Evolutionary conservation across 2,329 filamentous ascomycete species (phyloP), one percentile per base, ranked within the genome.

Genomic region (Pyricularia sp.): DNA sequence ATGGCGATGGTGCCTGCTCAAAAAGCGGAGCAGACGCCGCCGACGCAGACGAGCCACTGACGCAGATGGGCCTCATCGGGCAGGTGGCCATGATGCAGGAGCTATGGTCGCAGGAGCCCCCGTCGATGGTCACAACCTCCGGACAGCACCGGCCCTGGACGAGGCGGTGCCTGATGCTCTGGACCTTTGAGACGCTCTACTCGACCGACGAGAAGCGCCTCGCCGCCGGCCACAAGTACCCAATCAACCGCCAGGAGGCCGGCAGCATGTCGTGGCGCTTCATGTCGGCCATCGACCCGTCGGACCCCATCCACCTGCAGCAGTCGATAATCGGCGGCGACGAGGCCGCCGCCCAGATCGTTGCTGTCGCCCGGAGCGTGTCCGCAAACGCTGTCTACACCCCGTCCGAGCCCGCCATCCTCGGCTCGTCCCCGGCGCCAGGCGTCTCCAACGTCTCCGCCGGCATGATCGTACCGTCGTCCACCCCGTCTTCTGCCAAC

Each of bases 11-110:
- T 66, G 69, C 33, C 33, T 14, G 3, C 20, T 50, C 20, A n/a
- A n/a, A 72, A 12, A 71, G 70, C n/a, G 71, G 70, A 31, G 69
- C 72, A 55, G 69, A 70, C 7, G 66, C 70, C 7, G 31, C 31
- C 20, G 68, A 58, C 10, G 33, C 68, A 23, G 61, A 55, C 42
- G 63, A 66, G 23, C 23, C 74, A 20, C 76, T 76, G 26, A 83
- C 83, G 1, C 83, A 84, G 71, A 84, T 85, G 73, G 85, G 88
- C 63, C 80, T 88, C 69, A 82, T 89, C 67, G 81, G 83, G 72
- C 84, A 85, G 75, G 86, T 89, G 64, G 86, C 86, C 75, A 90
- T 90, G 87, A 87, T 88, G 75, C 88, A 90, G 75, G 88, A 90
- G 79, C 81, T 90, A 50, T 88, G 84, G 82, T 89, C 86, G 3